Conservation (phyloP, 2,329 filamentous ascomycete species). For the Stagonosporopsis tanaceti region DNA sequence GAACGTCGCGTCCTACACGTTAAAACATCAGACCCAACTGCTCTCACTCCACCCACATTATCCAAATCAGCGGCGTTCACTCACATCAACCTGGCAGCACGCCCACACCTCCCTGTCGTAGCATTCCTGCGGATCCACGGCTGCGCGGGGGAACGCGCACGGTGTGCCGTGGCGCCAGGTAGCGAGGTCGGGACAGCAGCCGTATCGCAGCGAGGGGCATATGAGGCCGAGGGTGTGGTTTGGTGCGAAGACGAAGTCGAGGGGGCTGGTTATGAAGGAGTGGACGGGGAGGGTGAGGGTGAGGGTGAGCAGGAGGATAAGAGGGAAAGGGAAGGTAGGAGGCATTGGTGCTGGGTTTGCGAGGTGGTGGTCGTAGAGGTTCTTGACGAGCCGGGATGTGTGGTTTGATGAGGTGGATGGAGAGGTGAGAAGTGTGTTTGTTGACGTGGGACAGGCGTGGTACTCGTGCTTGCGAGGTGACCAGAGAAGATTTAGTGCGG, state of each 20-base stretch:
- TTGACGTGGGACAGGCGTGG: not conserved
- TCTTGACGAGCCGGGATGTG: too few species aligned
- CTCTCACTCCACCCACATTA: not conserved
- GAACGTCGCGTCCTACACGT: not conserved
- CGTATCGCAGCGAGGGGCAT: slow-evolving; percentile 1
- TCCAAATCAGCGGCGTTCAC: too few species aligned
- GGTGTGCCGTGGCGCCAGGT: slow-evolving; percentile 2
- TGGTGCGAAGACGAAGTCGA: slow-evolving; percentile 2
- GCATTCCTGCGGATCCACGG: not conserved
- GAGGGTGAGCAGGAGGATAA: not conserved
- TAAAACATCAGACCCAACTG: not conserved
- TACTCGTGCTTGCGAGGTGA: not conserved
- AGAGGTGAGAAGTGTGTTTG: too few species aligned
- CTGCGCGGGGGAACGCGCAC: not conserved
- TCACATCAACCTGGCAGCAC: not conserved
- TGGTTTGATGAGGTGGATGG: too few species aligned
- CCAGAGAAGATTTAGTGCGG: not conserved
- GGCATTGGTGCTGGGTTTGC: not conserved
- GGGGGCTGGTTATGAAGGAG: slow-evolving; percentile 2
- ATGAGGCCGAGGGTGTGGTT: slow-evolving; percentile 4
- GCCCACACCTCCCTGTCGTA: slow-evolving; percentile 1
- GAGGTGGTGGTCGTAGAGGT: not conserved
- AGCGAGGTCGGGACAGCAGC: slow-evolving; percentile 3
- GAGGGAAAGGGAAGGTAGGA: not conserved
- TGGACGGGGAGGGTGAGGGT: not conserved